Evolutionary conservation across 257 asterid genomes (phyloP), one percentile per base, ranked within the genome.

Genomic region (Vinca minor): DNA sequence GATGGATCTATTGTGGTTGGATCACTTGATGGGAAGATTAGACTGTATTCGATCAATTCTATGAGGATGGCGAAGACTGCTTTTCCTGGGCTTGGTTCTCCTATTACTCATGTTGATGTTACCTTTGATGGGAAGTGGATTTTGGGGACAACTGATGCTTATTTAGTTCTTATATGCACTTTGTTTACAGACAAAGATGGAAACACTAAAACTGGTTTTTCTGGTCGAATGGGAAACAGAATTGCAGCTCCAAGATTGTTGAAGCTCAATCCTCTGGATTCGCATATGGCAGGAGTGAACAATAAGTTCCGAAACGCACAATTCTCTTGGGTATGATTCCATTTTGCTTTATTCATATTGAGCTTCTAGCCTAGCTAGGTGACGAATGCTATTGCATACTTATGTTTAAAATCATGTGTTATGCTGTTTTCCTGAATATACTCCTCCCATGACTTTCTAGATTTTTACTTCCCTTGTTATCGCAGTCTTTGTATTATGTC

Each of bases 51-150:
- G 0, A 72, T 39, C 60, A 87, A 79, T 75, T 87, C 98, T 50
- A 92, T 92, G 98, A 84, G 98, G 83, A 80, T 69, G 88, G 98
- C 98, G 0, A 92, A 92, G 77, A 92, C 98, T 47, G 96, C 98
- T 15, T 91, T 91, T 71, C 98, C 95, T 0, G 98, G 98, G 32
- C 90, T 91, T 21, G 97, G 98, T 42, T 89, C 98, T 4, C 91
- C 98, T 53, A 82, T 91, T 42, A 88, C 96, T 71, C 96, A 88
- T 70, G 90, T 91, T 52, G 98, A 91, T 78, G 98, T 92, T 71
- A 92, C 98, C 26, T 92, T 71, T 69, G 98, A 92, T 69, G 98
- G 98, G 50, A 92, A 85, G 64, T 92, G 98, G 98, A 87, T 92
- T 62, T 72, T 92, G 76, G 98, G 97, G 66, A 92, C 98, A 34